Conservation (phyloP, 345 rosid genomes). For the Psidium guajava region DNA sequence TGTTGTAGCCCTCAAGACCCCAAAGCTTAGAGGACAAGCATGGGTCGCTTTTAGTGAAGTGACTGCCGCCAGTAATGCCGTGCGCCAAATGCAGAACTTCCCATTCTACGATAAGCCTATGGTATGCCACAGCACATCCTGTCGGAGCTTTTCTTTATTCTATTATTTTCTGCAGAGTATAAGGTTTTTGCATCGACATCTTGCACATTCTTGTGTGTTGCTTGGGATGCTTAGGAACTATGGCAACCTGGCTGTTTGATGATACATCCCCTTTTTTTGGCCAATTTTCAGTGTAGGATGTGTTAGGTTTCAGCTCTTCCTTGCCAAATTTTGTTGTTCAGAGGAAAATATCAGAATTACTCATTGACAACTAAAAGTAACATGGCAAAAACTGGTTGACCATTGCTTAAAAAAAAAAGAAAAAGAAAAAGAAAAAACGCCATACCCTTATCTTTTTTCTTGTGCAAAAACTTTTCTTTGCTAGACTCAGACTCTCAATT, state of each 20-base stretch:
- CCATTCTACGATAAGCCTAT: slow-evolving; percentile 96
- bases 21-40: slow-evolving; percentile 94
- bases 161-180: neutral
- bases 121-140: slow-evolving; percentile 30
- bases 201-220: neutral
- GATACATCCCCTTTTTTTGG: neutral
- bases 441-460: neutral
- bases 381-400: neutral
- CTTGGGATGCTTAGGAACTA: neutral
- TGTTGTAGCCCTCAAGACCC: slow-evolving; percentile 95
- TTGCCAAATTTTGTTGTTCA: neutral
- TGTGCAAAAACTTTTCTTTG: neutral
- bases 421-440: neutral
- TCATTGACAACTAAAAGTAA: neutral
- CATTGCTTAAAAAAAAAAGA: too few relatives aligned
- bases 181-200: neutral
- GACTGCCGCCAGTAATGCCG: slow-evolving; percentile 86
- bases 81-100: slow-evolving; percentile 95
- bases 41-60: slow-evolving; percentile 94
- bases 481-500: neutral
- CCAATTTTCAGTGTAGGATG: neutral
- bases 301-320: neutral
- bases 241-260: neutral
- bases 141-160: neutral
- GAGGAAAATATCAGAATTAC: neutral